These are phyloP conservation scores for Sutorius australiensis DNA, from an alignment of 768 basidiomycete genomes.

Conservation along the genomic window DNA sequence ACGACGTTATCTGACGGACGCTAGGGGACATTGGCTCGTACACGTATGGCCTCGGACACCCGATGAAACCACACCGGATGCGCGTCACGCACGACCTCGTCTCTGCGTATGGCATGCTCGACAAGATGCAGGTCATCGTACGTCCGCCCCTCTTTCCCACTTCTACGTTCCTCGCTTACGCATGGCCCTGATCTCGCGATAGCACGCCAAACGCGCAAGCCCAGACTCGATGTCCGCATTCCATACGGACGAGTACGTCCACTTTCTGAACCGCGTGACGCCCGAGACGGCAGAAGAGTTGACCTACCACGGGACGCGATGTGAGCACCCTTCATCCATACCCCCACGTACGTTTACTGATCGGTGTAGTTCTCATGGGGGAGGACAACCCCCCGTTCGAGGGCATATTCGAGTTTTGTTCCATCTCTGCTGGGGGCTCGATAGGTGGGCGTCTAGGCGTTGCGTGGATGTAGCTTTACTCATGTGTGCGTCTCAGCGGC, in stretches of 20 bases:
- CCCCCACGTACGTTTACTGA: neutral
- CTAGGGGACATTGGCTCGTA: conserved; percentile 70
- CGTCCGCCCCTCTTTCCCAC: conserved; percentile 2
- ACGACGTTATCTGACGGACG: neutral
- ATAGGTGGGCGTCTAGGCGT: conserved; percentile 55
- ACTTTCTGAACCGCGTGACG: conserved; percentile 83
- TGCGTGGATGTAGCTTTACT: neutral
- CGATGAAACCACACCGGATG: conserved; percentile 97
- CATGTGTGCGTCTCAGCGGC: conserved; percentile 48
- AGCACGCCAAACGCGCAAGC: conserved; percentile 70
- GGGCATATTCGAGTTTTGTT: conserved; percentile 94
- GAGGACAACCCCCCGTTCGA: conserved; percentile 98
- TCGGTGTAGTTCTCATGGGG: conserved; percentile 52
- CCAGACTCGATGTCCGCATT: conserved; percentile 85
- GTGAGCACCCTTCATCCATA: conserved; percentile 41
- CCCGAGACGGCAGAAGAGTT: conserved; percentile 88
- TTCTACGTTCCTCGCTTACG: neutral
- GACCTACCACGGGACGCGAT: conserved; percentile 80
- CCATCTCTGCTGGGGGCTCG: conserved; percentile 93
- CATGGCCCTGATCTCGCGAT: neutral
- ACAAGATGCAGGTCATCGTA: conserved; percentile 90
- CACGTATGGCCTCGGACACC: conserved; percentile 84
- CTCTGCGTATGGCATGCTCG: conserved; percentile 87
- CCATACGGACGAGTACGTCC: conserved; percentile 97
- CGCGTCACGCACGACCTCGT: conserved; percentile 91